Conservation (phyloP, 2,329 filamentous ascomycete genomes). For the Aspergillus vadensis region DNA sequence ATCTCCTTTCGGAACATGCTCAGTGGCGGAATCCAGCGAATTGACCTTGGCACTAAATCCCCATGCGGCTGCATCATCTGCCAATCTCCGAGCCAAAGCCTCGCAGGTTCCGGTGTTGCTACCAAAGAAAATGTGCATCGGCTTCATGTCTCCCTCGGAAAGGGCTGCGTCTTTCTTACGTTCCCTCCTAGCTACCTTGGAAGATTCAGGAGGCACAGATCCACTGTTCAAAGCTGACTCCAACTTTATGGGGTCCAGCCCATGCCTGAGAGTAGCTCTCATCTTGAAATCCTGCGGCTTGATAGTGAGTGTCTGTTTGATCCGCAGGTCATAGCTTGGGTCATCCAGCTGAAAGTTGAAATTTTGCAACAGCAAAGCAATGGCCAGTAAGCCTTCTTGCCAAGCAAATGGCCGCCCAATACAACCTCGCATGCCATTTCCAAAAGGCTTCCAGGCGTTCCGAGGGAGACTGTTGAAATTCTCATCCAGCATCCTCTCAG, state of each 20-base stretch:
- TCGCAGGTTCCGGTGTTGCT: conserved; percentile 77
- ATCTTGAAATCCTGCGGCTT: conserved; percentile 61
- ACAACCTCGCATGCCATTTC: conserved; percentile 69
- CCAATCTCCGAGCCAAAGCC: conserved; percentile 65
- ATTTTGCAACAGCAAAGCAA: conserved; percentile 68
- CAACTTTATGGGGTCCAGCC: conserved; percentile 47
- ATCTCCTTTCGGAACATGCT: conserved; percentile 60
- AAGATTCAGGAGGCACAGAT: conserved; percentile 10
- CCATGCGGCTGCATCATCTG: conserved; percentile 58
- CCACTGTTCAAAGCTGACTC: conserved; percentile 39
- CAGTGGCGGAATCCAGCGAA: conserved; percentile 63
- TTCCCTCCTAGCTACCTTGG: conserved; percentile 18
- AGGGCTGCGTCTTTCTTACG: conserved; percentile 22
- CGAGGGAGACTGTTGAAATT: conserved; percentile 62
- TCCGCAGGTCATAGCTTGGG: conserved; percentile 46
- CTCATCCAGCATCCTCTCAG: conserved; percentile 72
- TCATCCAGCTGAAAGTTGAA: conserved; percentile 68
- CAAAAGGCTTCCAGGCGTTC: conserved; percentile 72
- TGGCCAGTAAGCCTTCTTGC: conserved; percentile 67
- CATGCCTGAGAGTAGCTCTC: conserved; percentile 57
- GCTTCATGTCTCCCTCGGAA: conserved; percentile 34
- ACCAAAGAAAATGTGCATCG: conserved; percentile 70
- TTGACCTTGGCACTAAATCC: conserved; percentile 62
- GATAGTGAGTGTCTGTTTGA: conserved; percentile 44
- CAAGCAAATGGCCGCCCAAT: conserved; percentile 74